A percentile compares a stretch with the other conserved stretches of the same genome.
phyloP scores from a whole-genome alignment of 108 stramenopile species.

The Nitzschia sp. region DNA sequence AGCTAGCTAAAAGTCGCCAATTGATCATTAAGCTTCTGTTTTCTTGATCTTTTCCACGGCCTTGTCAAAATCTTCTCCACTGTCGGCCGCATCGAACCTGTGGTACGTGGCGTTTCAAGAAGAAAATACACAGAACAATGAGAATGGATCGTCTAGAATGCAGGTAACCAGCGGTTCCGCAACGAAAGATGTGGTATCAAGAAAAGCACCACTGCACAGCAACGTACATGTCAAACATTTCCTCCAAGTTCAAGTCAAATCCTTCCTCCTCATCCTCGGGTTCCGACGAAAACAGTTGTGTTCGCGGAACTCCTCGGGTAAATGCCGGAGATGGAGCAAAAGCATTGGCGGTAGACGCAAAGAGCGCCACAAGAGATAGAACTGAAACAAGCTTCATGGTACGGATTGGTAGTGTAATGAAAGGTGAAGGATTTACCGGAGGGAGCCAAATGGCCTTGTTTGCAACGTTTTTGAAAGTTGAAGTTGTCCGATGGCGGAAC shows the following conservation, averaged over 20 bases:
- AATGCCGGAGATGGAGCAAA: constrained; percentile 50
- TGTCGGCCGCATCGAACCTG: constrained; percentile 88
- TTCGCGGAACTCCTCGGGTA: constrained; percentile 4
- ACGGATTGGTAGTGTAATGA: neutral
- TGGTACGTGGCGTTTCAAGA: neutral
- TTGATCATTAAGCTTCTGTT: neutral
- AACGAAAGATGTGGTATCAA: no score
- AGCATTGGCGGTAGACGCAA: constrained; percentile 41
- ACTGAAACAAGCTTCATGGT: constrained; percentile 56
- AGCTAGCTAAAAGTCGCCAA: no score
- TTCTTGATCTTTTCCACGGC: constrained; percentile 75
- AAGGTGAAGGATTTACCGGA: no score
- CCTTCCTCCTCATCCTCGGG: constrained; percentile 68
- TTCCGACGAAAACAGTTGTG: constrained; percentile 46
- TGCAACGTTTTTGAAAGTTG: no score
- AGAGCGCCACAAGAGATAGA: constrained; percentile 27
- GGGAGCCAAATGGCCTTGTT: no score
- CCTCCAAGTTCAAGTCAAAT: constrained; percentile 81
- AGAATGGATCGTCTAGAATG: neutral
- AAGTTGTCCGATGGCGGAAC: no score
- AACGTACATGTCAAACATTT: constrained; percentile 83
- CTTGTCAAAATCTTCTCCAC: constrained; percentile 81
- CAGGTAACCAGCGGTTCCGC: neutral
- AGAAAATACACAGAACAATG: constrained; percentile 1
- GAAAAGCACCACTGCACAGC: no score